phyloP scores from a whole-genome alignment of 2,329 filamentous ascomycete genomes.

The Ophiostoma triangulosporum region DNA sequence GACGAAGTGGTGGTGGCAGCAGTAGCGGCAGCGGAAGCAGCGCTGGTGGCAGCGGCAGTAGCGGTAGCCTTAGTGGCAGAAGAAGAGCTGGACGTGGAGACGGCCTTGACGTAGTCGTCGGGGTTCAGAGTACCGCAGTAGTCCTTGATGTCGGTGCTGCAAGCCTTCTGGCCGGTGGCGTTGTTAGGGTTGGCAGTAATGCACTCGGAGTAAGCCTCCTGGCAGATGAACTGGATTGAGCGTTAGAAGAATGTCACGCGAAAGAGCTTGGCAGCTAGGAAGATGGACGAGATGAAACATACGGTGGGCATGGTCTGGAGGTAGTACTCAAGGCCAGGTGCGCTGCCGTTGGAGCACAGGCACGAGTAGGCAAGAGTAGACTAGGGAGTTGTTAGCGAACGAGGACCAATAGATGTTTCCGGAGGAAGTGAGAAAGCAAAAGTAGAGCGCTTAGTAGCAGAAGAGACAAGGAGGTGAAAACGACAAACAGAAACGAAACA shows the following conservation, averaged over 20 bases:
- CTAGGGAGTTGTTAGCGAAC: slow-evolving; percentile 18
- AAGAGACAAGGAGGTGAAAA: neutral
- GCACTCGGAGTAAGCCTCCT: slow-evolving; percentile 34
- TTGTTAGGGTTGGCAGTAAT: slow-evolving; percentile 29
- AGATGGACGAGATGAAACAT: slow-evolving; percentile 10
- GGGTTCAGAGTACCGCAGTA: slow-evolving; percentile 34
- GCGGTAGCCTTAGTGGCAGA: slow-evolving; percentile 8
- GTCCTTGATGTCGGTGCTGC: slow-evolving; percentile 32
- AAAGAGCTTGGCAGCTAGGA: neutral
- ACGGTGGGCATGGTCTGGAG: slow-evolving; percentile 35
- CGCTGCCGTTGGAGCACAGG: slow-evolving; percentile 34
- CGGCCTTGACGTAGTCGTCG: slow-evolving; percentile 17
- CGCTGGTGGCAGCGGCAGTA: neutral
- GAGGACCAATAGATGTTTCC: neutral
- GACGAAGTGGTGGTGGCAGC: slow-evolving; percentile 15
- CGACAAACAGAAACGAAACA: too few relatives aligned
- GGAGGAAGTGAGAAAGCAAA: neutral
- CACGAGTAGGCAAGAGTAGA: slow-evolving; percentile 33
- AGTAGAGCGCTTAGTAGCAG: neutral
- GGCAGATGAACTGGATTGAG: slow-evolving; percentile 35
- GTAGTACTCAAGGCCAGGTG: slow-evolving; percentile 40
- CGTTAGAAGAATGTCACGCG: neutral
- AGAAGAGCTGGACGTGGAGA: slow-evolving; percentile 10
- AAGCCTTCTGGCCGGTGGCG: slow-evolving; percentile 19
- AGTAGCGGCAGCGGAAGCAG: slow-evolving; percentile 3